phyloP scores from a whole-genome alignment of 768 basidiomycete species.

The Pseudohyphozyma bogoriensis region DNA sequence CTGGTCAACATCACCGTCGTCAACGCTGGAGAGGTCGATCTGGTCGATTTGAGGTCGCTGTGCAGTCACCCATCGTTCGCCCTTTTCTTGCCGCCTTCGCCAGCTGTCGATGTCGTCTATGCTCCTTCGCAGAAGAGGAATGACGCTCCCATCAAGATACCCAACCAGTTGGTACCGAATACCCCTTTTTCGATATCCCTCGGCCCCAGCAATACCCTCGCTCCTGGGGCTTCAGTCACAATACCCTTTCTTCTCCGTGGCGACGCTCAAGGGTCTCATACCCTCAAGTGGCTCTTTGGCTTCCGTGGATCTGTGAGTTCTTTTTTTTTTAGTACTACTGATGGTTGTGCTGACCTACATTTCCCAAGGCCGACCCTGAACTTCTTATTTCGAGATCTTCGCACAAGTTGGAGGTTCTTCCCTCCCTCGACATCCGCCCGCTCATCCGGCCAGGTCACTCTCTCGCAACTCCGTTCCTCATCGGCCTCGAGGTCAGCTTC shows the following conservation, averaged over 20 bases:
- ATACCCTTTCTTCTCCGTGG: constrained; percentile 53
- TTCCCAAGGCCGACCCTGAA: constrained; percentile 10
- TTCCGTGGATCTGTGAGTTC: constrained; percentile 42
- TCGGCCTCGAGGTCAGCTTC: constrained; percentile 15
- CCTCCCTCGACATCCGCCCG: constrained; percentile 50
- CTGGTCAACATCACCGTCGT: constrained; percentile 25
- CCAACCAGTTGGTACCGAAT: background rate
- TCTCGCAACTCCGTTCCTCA: background rate
- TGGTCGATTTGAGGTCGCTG: constrained; percentile 11
- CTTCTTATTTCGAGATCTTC: constrained; percentile 54
- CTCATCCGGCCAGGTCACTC: constrained; percentile 45
- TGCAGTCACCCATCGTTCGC: constrained; percentile 13
- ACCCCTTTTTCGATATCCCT: background rate
- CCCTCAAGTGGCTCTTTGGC: constrained; percentile 55
- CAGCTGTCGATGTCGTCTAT: too few relatives aligned
- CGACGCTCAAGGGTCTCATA: constrained; percentile 44
- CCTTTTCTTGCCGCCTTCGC: too few relatives aligned
- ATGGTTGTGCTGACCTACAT: background rate
- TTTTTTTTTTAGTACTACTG: constrained; percentile 14
- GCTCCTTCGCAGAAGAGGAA: background rate
- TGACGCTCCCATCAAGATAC: background rate
- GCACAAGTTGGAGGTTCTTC: constrained; percentile 52
- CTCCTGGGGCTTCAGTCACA: constrained; percentile 47
- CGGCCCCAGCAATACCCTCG: constrained; percentile 32
- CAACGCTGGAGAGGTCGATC: constrained; percentile 12